Base-by-base conservation (phyloP, 345 rosid genomes). In the Aquilaria sinensis region DNA sequence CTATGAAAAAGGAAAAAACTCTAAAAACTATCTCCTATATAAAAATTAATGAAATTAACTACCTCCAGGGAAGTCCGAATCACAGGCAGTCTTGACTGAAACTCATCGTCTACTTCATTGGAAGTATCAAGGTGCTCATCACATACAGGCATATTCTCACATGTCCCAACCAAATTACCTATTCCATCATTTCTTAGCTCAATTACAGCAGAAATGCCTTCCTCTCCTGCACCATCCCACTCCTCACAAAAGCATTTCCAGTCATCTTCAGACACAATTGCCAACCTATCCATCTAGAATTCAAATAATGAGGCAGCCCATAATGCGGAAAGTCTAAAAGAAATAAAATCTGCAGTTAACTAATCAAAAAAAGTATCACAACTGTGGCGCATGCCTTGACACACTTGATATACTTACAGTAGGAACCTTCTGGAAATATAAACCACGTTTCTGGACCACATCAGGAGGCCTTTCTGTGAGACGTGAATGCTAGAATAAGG, bases 221-320 rank as follows among this genome's bases (percentile, higher is more conserved):
- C 76, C 71, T 78, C 83, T 82, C 82, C 71, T 32, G 72, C 57
- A 69, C 96, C 85, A 52, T 91, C 90, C 99, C 99, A 94, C 69
- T 90, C 99, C 69, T 90, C 87, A 75, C 99, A 94, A 77, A 94
- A 94, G 75, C 74, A 71, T 73, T 74, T 82, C 97, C 99, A 94
- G 73, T 94, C 99, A 74, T 69, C 71, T 80, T 87, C 89, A 59
- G 95, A 73, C 68, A 94, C 78, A 57, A 94, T 80, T 63, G 93
- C 75, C 75, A 94, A 77, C 77, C 83, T 85, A 74, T 94, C 99
- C 69, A 91, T 86, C 99, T 94, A 83, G 68, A 76, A 73, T 67
- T 64, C 76, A 69, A 72, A 71, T 57, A 58, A 48, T 55, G 52
- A 45, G 57, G 64, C 23, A 65, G 23, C 47, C 67, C 53, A 45